phyloP scores from a whole-genome alignment of 305 asterid species.

The Rubia tinctorum region DNA sequence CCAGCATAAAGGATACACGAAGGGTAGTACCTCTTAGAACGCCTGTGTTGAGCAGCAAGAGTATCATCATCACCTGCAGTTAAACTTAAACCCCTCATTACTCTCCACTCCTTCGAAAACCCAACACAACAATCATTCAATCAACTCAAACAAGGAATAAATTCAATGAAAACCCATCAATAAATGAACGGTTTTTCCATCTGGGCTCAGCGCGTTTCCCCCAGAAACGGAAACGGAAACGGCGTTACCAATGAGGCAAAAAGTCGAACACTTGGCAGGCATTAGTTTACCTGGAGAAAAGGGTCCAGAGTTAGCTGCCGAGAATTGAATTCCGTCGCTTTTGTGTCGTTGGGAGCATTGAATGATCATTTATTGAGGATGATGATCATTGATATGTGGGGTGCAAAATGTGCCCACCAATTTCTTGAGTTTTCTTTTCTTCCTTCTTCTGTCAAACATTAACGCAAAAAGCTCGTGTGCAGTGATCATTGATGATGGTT shows the following conservation, averaged over 20 bases:
- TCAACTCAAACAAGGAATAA: slow-evolving; percentile 14
- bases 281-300: slow-evolving; percentile 20
- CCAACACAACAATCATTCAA: slow-evolving; percentile 16
- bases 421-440: neutral
- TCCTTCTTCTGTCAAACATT: neutral
- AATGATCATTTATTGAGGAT: slow-evolving; percentile 29
- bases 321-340: slow-evolving; percentile 36
- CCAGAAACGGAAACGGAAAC: slow-evolving; percentile 13
- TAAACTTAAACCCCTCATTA: slow-evolving; percentile 32
- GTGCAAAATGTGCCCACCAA: neutral
- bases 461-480: neutral
- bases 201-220: slow-evolving; percentile 8
- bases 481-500: slow-evolving; percentile 7
- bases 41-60: slow-evolving; percentile 45
- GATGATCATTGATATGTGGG: slow-evolving; percentile 11
- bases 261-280: slow-evolving; percentile 16
- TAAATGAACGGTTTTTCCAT: neutral
- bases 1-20: slow-evolving; percentile 8
- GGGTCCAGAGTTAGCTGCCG: slow-evolving; percentile 34
- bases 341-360: slow-evolving; percentile 43
- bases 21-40: slow-evolving; percentile 40
- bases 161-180: slow-evolving; percentile 15
- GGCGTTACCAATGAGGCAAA: slow-evolving; percentile 9
- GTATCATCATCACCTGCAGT: slow-evolving; percentile 29
- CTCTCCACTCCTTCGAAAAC: slow-evolving; percentile 19